Evolutionary conservation across 2,329 filamentous ascomycete species (phyloP), one percentile per base, ranked within the genome.

Genomic region (Biscogniauxia sp.): DNA sequence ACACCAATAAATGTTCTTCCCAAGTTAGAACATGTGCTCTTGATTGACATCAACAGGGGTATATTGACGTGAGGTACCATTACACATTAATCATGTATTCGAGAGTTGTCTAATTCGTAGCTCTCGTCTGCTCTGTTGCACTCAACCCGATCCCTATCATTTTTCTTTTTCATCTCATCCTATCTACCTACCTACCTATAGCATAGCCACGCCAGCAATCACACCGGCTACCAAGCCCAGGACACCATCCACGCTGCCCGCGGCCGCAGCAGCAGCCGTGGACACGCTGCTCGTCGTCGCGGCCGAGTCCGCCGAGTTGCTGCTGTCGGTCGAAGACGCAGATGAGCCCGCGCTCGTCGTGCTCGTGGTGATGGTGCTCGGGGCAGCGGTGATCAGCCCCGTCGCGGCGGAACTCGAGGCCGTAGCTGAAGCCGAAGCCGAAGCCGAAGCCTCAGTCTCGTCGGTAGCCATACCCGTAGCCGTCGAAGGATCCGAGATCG

Each of bases 221-320:
- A 70, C 20, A 52, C 69, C 69, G 52, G 63, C 66, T 8, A 60
- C 56, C 13, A 62, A 51, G n/a, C 68, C 66, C 9, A 70, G 28
- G 6, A 54, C 64, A 28, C 37, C 11, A 13, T 15, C 15, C 37
- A 45, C 37, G 37, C 64, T 9, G 58, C 66, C 2, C 65, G 69
- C 15, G 68, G 66, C 32, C 49, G 64, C 64, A 17, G 64, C 68
- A 11, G 56, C 66, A 25, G 37, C 64, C 28, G 63, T 59, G 9
- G 66, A 61, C 20, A 63, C 58, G 25, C 57, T 68, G 53, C 51
- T 66, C 7, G 62, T 41, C 20, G 45, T 41, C 20, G 58, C 51
- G 19, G 64, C 53, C 0, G 61, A 52, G 9, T 59, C 57, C 50
- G 57, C 61, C 53, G 58, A 49, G 0, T 58, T 61, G 41, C 51